phyloP scores from a whole-genome alignment of 345 rosid genomes.

The Mallotus nudiflorus region DNA sequence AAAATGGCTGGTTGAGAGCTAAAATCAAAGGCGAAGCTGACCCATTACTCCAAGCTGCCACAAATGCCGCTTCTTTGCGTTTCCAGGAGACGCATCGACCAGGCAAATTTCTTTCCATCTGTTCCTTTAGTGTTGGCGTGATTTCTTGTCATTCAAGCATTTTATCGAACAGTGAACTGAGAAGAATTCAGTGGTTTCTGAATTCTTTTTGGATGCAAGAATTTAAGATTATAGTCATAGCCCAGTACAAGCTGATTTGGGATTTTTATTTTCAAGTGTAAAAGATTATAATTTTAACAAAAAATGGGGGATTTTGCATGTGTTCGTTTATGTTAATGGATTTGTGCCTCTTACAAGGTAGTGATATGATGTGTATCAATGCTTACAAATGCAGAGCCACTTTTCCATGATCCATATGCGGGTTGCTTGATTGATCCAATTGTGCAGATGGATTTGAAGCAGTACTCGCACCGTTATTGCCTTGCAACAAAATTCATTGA shows the following conservation, averaged over 20 bases:
- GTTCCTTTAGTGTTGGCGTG: background rate
- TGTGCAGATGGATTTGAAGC: constrained; percentile 43
- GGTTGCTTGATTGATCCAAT: constrained; percentile 67
- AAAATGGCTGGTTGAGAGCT: constrained; percentile 37
- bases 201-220: background rate
- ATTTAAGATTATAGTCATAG: background rate
- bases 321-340: background rate
- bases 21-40: constrained; percentile 46
- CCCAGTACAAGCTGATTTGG: background rate
- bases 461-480: constrained; percentile 57
- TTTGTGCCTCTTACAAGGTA: background rate
- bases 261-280: background rate
- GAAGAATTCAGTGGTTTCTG: background rate
- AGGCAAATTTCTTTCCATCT: constrained; percentile 35
- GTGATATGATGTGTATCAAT: constrained; percentile 6
- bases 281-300: too few species aligned
- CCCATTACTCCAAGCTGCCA: constrained; percentile 61
- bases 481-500: constrained; percentile 82
- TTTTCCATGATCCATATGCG: constrained; percentile 80
- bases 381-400: constrained; percentile 59
- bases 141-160: constrained; percentile 21
- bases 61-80: constrained; percentile 69
- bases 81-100: constrained; percentile 73
- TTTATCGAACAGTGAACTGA: constrained; percentile 21
- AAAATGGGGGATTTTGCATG: too few species aligned